Evolutionary conservation across 73 alveolate species (phyloP).

Genomic region (Paramecium caudatum): DNA sequence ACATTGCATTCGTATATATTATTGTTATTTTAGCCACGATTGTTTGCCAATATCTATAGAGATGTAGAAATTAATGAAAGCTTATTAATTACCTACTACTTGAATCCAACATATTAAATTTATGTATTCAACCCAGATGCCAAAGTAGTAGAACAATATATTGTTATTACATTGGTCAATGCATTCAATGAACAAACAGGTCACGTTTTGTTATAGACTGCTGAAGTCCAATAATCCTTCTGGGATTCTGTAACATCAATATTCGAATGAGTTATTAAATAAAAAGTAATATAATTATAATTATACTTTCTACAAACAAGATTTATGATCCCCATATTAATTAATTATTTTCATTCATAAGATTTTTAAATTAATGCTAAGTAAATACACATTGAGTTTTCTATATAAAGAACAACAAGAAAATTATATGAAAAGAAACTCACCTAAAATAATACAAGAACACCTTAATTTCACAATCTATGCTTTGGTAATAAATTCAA

Average conservation of each 20-base stretch:
- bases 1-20: not conserved
- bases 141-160: not conserved
- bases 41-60: conserved; percentile 18
- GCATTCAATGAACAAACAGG: conserved; percentile 21
- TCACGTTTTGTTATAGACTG: not conserved
- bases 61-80: not conserved
- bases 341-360: too few relatives aligned
- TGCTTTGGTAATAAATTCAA: not conserved
- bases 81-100: not conserved
- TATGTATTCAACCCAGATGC: not conserved
- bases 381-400: conserved; percentile 17
- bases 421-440: not conserved
- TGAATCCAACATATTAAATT: conserved; percentile 15
- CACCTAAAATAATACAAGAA: conserved; percentile 23
- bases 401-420: conserved; percentile 17
- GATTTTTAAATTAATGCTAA: too few relatives aligned
- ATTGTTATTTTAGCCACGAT: conserved; percentile 35
- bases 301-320: too few relatives aligned
- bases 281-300: too few relatives aligned
- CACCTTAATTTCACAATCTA: conserved; percentile 9
- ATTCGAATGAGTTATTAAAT: too few relatives aligned
- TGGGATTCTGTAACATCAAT: too few relatives aligned
- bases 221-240: too few relatives aligned
- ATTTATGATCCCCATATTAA: too few relatives aligned
- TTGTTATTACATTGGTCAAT: not conserved